phyloP scores from a whole-genome alignment of 163 green algal genomes.

The Scenedesmus sp. region DNA sequence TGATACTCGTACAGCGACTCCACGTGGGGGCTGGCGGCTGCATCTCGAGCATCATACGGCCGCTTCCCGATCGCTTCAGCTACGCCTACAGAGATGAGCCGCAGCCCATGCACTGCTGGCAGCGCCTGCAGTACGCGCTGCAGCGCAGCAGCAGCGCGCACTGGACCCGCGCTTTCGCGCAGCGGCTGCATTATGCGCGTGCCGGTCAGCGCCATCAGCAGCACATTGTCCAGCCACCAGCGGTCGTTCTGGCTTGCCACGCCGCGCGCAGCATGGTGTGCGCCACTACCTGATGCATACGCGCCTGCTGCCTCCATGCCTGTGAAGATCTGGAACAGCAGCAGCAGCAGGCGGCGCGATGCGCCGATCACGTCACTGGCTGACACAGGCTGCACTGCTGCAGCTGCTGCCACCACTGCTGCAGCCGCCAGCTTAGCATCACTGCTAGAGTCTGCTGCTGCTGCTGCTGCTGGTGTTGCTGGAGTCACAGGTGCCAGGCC shows the following conservation, averaged over 20 bases:
- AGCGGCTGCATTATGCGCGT: conserved; percentile 16
- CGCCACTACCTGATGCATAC: not conserved
- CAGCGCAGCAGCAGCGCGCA: conserved; percentile 25
- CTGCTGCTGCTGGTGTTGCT: conserved; percentile 19
- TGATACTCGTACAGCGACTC: not conserved
- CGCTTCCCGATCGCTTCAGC: not conserved
- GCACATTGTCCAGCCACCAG: conserved; percentile 34
- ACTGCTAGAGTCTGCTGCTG: not conserved
- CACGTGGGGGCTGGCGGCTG: not conserved
- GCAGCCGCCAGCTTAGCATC: not conserved
- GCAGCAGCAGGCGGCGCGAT: conserved; percentile 29
- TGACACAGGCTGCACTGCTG: conserved; percentile 10
- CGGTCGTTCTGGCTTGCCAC: not conserved
- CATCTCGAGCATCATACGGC: not conserved
- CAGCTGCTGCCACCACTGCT: not conserved
- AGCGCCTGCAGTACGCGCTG: conserved; percentile 32
- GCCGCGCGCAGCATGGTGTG: not conserved
- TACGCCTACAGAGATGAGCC: not conserved
- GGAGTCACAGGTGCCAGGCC: not conserved
- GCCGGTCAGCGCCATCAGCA: conserved; percentile 18
- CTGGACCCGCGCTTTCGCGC: not conserved
- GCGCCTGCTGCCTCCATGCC: conserved; percentile 14
- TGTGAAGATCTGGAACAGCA: conserved; percentile 39
- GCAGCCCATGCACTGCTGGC: conserved; percentile 32
- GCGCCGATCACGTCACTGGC: not conserved